phyloP scores from a whole-genome alignment of 306 rosid species.

The Senna siamea region DNA sequence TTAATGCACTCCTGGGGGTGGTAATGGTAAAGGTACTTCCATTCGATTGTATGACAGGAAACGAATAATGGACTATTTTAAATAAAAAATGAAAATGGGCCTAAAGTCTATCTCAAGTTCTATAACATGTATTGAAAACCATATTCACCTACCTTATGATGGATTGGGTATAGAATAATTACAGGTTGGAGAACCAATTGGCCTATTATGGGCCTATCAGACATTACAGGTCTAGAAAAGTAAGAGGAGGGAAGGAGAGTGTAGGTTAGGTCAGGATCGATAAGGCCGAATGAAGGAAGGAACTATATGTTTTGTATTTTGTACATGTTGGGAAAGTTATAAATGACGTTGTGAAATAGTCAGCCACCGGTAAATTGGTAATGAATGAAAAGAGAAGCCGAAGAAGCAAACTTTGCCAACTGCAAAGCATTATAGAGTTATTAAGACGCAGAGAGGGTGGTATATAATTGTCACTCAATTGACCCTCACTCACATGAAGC shows the following conservation, averaged over 20 bases:
- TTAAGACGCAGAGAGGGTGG: too few species aligned
- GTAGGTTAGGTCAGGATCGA: conserved; percentile 17
- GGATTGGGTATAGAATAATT: too few species aligned
- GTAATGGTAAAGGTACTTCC: too few species aligned
- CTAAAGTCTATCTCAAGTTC: too few species aligned
- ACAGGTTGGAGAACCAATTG: too few species aligned
- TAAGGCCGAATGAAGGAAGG: conserved; percentile 15
- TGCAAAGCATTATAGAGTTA: conserved; percentile 11
- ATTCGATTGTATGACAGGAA: neutral
- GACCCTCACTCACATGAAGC: conserved; percentile 41
- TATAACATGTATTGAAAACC: too few species aligned
- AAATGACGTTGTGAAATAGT: conserved; percentile 7
- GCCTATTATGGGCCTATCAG: too few species aligned
- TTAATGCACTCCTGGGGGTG: neutral
- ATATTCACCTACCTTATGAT: too few species aligned
- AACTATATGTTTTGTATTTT: too few species aligned
- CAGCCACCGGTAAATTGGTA: neutral
- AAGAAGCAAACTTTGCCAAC: conserved; percentile 23
- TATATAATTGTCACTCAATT: neutral
- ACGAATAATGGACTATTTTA: neutral
- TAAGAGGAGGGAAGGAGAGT: neutral
- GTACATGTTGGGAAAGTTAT: neutral
- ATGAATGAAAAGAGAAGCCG: neutral
- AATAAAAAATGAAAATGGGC: too few species aligned
- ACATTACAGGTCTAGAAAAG: neutral